phyloP scores from a whole-genome alignment of 106 monocot genomes.

The Phalaenopsis equestris region DNA sequence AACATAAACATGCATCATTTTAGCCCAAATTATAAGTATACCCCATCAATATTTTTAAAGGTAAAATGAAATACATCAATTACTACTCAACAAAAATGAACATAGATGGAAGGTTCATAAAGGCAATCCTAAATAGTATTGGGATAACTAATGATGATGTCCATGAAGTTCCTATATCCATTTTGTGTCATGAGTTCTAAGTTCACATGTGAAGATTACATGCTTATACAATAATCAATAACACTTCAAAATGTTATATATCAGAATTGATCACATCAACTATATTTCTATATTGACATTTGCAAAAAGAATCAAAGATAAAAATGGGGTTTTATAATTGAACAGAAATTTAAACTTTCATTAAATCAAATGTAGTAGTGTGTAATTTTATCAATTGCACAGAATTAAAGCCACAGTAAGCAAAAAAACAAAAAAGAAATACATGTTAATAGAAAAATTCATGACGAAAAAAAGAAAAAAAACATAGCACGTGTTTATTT shows the following conservation, averaged over 20 bases:
- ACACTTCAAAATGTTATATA: not conserved
- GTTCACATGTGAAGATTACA: not conserved
- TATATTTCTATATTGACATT: not conserved
- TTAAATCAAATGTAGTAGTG: not conserved
- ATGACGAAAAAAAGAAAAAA: not conserved
- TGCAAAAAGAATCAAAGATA: not conserved
- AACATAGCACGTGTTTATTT: not conserved
- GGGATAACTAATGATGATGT: not conserved
- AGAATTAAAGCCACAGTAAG: not conserved
- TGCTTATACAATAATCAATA: not conserved
- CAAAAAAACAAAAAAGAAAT: not conserved
- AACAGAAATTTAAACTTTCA: not conserved
- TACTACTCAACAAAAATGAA: not conserved
- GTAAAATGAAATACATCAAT: not conserved
- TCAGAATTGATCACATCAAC: not conserved
- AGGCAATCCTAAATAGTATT: not conserved
- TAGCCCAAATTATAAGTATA: not conserved
- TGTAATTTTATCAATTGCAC: not conserved
- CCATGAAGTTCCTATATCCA: not conserved
- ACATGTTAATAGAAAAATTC: not conserved
- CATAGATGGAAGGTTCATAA: not conserved
- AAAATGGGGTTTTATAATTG: not conserved
- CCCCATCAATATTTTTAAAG: not conserved
- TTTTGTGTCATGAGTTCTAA: not conserved
- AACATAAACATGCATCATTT: not conserved